phyloP scores from a whole-genome alignment of 75 land plant species.

The Azolla pinnata region DNA sequence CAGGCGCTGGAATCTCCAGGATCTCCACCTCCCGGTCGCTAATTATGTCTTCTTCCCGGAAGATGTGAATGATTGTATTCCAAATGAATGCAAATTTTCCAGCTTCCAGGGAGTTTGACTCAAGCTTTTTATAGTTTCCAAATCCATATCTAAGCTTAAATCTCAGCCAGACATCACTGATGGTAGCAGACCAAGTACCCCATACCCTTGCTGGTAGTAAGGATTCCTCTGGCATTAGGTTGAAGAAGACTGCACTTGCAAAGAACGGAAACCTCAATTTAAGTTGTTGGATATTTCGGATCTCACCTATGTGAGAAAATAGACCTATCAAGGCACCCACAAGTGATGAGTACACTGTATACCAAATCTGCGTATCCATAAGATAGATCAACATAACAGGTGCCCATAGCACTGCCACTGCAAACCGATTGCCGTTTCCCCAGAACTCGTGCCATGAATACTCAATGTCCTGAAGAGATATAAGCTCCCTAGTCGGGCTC shows the following conservation, averaged over 20 bases:
- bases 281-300: constrained; percentile 68
- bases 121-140: constrained; percentile 58
- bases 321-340: constrained; percentile 76
- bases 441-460: constrained; percentile 61
- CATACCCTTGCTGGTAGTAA: constrained; percentile 22
- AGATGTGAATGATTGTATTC: constrained; percentile 60
- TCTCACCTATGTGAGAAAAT: constrained; percentile 87
- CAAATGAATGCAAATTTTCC: constrained; percentile 70
- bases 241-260: constrained; percentile 86
- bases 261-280: constrained; percentile 84
- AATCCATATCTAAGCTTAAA: constrained; percentile 80
- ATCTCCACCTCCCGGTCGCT: constrained; percentile 73
- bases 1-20: constrained; percentile 61
- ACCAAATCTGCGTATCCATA: constrained; percentile 94
- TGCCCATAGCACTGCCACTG: constrained; percentile 54
- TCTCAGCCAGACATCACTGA: constrained; percentile 49
- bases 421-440: constrained; percentile 40
- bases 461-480: constrained; percentile 15
- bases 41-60: constrained; percentile 81
- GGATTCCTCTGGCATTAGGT: constrained; percentile 79
- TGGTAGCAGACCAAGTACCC: constrained; percentile 36
- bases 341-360: constrained; percentile 62
- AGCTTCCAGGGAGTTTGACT: constrained; percentile 63
- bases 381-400: constrained; percentile 69
- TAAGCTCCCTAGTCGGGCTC: constrained; percentile 36